A percentile compares a stretch with the other conserved stretches of the same genome.
phyloP scores from a whole-genome alignment of 495 filamentous ascomycete species.

The Penicillium soppii region DNA sequence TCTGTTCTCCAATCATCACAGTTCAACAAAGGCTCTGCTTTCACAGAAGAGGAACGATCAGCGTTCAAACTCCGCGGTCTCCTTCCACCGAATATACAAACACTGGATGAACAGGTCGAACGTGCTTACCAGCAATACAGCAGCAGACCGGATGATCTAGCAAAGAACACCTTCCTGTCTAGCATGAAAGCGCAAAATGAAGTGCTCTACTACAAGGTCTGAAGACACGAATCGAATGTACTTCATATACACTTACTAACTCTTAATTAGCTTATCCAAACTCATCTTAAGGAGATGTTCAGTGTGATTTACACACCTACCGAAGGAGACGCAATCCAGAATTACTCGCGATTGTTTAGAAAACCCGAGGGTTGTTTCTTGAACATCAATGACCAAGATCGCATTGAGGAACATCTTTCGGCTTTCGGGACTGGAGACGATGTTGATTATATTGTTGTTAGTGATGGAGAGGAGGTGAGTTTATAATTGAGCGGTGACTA shows the following conservation, averaged over 20 bases:
- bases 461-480: slow-evolving; percentile 65
- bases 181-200: slow-evolving; percentile 81
- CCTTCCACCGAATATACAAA: slow-evolving; percentile 70
- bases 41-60: slow-evolving; percentile 64
- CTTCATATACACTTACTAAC: neutral
- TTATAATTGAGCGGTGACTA: neutral
- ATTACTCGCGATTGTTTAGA: slow-evolving; percentile 78
- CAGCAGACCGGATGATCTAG: slow-evolving; percentile 57
- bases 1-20: slow-evolving; percentile 65
- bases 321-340: slow-evolving; percentile 86
- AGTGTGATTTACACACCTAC: slow-evolving; percentile 87
- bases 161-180: slow-evolving; percentile 81
- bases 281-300: slow-evolving; percentile 82
- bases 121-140: slow-evolving; percentile 81
- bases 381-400: slow-evolving; percentile 49
- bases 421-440: slow-evolving; percentile 70
- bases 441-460: slow-evolving; percentile 87
- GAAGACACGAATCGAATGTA: neutral
- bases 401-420: slow-evolving; percentile 61
- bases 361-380: slow-evolving; percentile 71
- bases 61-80: slow-evolving; percentile 70
- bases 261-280: slow-evolving; percentile 52
- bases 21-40: slow-evolving; percentile 85
- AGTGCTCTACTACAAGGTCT: slow-evolving; percentile 26
- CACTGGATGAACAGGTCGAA: slow-evolving; percentile 74